A percentile compares a stretch with the other conserved stretches of the same genome.
Conservation (phyloP, 805 yeast species). For the Pichia manshurica region DNA sequence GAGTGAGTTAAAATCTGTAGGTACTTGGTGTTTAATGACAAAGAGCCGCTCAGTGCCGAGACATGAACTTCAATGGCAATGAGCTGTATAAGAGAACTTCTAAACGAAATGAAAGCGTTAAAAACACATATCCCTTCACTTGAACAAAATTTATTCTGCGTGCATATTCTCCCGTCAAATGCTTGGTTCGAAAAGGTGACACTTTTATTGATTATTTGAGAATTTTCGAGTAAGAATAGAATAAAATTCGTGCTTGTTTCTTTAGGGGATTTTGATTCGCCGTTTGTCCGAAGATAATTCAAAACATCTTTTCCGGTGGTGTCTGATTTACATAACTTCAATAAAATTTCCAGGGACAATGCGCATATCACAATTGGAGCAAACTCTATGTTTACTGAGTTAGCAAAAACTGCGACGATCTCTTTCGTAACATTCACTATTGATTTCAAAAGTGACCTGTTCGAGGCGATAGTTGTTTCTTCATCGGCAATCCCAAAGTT, state of each 20-base stretch:
- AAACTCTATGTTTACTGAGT: conserved; percentile 36
- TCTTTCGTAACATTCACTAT: conserved; percentile 46
- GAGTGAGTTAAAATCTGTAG: conserved; percentile 48
- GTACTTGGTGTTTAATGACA: conserved; percentile 48
- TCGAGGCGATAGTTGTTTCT: conserved; percentile 48
- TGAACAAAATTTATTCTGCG: conserved; percentile 32
- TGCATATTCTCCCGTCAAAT: conserved; percentile 39
- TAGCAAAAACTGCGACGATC: conserved; percentile 39
- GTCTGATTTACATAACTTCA: conserved; percentile 54
- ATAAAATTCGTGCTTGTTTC: conserved; percentile 37
- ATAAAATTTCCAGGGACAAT: conserved; percentile 52
- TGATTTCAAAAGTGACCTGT: conserved; percentile 50
- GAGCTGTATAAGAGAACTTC: conserved; percentile 58
- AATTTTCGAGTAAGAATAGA: conserved; percentile 43
- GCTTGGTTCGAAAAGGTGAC: conserved; percentile 51
- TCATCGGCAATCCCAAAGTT: conserved; percentile 36
- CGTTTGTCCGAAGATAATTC: conserved; percentile 42
- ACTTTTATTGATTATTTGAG: conserved; percentile 47
- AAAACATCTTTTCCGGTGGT: conserved; percentile 48
- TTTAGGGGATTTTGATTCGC: background rate
- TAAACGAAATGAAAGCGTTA: conserved; percentile 52
- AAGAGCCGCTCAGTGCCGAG: conserved; percentile 39
- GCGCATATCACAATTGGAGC: conserved; percentile 57
- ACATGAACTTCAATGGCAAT: conserved; percentile 70
- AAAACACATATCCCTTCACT: conserved; percentile 47